Percentiles rank a stretch among this genome's conserved stretches.
Evolutionary conservation across 2,329 filamentous ascomycete genomes (phyloP).

Genomic region (Seiridium cupressi): DNA sequence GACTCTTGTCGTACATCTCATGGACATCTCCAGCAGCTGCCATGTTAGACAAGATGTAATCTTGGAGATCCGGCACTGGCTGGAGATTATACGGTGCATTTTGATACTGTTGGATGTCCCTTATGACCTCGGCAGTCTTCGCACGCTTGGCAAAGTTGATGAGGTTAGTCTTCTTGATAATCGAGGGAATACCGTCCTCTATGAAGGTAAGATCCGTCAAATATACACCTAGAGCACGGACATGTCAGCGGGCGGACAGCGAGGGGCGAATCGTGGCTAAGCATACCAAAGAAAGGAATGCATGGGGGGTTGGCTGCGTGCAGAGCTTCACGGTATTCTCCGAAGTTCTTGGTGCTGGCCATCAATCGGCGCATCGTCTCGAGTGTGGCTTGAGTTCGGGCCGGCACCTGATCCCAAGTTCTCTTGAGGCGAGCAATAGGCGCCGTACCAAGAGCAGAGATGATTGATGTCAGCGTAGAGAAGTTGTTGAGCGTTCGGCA

Average conservation of each 20-base stretch:
- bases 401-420: conserved; percentile 92
- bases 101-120: conserved; percentile 98
- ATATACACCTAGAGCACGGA: conserved; percentile 71
- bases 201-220: conserved; percentile 97
- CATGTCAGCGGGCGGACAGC: background rate
- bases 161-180: conserved; percentile 92
- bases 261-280: background rate
- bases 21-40: conserved; percentile 92
- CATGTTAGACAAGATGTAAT: conserved; percentile 97
- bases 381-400: conserved; percentile 74
- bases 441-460: conserved; percentile 90
- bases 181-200: conserved; percentile 93
- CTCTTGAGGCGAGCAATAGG: conserved; percentile 91
- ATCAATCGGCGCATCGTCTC: conserved; percentile 94
- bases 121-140: conserved; percentile 97
- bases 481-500: conserved; percentile 94
- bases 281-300: conserved; percentile 93
- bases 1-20: conserved; percentile 98
- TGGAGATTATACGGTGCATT: conserved; percentile 94
- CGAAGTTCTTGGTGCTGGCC: conserved; percentile 97
- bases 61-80: conserved; percentile 86
- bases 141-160: conserved; percentile 99
- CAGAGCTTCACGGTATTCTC: conserved; percentile 89
- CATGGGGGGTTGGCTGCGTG: conserved; percentile 94
- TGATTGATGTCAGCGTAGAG: conserved; percentile 95